Percentiles rank a stretch among this genome's conserved stretches.
Conservation (phyloP, 805 yeast species). For the Saturnispora sanitii region DNA sequence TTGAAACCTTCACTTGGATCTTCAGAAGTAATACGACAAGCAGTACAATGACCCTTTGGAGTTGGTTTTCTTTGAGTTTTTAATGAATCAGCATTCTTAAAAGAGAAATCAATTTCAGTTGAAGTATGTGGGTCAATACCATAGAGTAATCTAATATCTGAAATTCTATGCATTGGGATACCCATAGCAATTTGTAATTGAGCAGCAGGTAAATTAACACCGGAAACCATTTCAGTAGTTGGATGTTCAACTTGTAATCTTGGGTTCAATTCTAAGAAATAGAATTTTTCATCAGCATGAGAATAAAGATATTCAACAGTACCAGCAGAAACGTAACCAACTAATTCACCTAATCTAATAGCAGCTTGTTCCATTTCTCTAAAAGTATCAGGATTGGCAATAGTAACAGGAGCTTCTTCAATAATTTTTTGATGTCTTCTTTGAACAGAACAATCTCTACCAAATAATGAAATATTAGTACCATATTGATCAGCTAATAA, state of each 20-base stretch:
- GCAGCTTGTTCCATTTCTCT: conserved; percentile 94
- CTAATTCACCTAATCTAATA: conserved; percentile 89
- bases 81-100: conserved; percentile 59
- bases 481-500: conserved; percentile 97
- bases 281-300: conserved; percentile 87
- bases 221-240: conserved; percentile 98
- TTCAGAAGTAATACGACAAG: conserved; percentile 97
- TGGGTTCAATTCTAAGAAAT: conserved; percentile 94
- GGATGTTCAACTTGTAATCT: conserved; percentile 99
- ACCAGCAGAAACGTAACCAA: conserved; percentile 98
- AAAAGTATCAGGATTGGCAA: conserved; percentile 82
- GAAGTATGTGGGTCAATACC: conserved; percentile 95
- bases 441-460: conserved; percentile 99
- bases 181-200: conserved; percentile 99
- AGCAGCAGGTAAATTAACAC: conserved; percentile 96
- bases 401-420: conserved; percentile 98
- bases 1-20: conserved; percentile 99
- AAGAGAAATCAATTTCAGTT: conserved; percentile 84
- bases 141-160: conserved; percentile 84
- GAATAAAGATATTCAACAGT: conserved; percentile 96
- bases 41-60: conserved; percentile 98
- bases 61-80: conserved; percentile 82
- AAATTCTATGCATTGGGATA: conserved; percentile 89
- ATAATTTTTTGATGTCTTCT: conserved; percentile 98
- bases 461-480: conserved; percentile 91